phyloP scores from a whole-genome alignment of 495 filamentous ascomycete genomes.

The Astrothelium macrocarpum region DNA sequence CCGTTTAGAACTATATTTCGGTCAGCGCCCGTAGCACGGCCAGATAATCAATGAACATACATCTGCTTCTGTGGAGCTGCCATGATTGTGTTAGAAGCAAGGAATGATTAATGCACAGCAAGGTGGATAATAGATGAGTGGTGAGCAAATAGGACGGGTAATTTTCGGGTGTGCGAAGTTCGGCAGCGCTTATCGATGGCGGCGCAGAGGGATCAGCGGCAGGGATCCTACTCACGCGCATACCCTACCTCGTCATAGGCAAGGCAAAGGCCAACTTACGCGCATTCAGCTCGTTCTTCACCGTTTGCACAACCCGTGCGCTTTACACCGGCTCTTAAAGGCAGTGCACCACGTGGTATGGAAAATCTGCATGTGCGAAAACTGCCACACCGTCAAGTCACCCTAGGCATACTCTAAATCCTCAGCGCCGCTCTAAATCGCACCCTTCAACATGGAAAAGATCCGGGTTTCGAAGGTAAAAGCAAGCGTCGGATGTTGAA shows the following conservation, averaged over 20 bases:
- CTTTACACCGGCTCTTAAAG: background rate
- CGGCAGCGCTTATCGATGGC: conserved; percentile 6
- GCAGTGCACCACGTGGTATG: background rate
- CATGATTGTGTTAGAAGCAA: background rate
- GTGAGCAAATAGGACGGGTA: background rate
- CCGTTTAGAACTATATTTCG: conserved; percentile 71
- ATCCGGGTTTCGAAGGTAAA: conserved; percentile 12
- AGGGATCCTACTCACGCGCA: background rate
- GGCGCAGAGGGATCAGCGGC: background rate
- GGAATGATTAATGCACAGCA: background rate
- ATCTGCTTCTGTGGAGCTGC: conserved; percentile 2
- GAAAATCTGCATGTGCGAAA: background rate
- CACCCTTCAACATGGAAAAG: conserved; percentile 8
- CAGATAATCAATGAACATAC: background rate
- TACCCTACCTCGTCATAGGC: background rate
- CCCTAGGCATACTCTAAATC: background rate
- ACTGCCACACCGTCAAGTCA: background rate
- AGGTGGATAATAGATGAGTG: background rate
- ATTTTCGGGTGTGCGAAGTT: conserved; percentile 4
- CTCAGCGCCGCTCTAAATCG: background rate
- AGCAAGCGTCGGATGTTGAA: background rate
- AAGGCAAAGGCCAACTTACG: background rate
- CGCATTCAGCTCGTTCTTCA: background rate
- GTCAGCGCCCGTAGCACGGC: conserved; percentile 12
- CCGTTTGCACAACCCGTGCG: background rate